These are phyloP conservation scores for Cenococcum geophilum DNA, from an alignment of 495 filamentous ascomycete genomes.

Conservation along the genomic window DNA sequence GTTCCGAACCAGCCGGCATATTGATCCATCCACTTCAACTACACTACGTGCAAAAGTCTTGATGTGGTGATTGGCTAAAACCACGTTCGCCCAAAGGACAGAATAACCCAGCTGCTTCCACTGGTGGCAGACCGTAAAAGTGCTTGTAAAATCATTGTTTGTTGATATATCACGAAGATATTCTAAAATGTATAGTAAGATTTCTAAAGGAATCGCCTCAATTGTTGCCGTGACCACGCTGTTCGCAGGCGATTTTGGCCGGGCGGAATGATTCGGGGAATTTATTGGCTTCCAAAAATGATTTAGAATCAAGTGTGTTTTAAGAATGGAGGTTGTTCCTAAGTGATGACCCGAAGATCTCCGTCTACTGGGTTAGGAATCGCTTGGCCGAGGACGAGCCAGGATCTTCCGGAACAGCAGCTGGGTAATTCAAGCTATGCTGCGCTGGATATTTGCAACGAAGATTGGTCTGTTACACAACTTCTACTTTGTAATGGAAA, in stretches of 20 bases:
- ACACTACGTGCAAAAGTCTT: not conserved
- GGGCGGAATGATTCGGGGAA: too few species aligned
- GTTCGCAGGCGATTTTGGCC: not conserved
- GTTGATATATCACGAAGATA: not conserved
- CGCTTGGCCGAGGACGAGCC: too few species aligned
- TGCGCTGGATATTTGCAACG: too few species aligned
- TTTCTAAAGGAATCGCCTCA: not conserved
- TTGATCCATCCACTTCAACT: not conserved
- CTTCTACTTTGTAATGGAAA: too few species aligned
- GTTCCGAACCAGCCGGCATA: not conserved
- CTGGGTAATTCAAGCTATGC: too few species aligned
- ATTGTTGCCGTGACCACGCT: not conserved
- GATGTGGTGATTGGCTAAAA: not conserved
- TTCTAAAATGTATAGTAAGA: not conserved
- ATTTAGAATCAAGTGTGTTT: too few species aligned
- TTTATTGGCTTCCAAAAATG: too few species aligned
- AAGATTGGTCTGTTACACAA: too few species aligned
- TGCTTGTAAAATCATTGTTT: not conserved
- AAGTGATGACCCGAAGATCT: too few species aligned
- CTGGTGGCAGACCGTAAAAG: not conserved
- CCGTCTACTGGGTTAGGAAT: too few species aligned
- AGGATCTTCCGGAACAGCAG: too few species aligned
- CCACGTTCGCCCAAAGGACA: not conserved
- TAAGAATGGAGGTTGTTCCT: too few species aligned
- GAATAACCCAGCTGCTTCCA: not conserved